Base-by-base conservation (phyloP, 805 yeast species). In the Nakazawaea populi region DNA sequence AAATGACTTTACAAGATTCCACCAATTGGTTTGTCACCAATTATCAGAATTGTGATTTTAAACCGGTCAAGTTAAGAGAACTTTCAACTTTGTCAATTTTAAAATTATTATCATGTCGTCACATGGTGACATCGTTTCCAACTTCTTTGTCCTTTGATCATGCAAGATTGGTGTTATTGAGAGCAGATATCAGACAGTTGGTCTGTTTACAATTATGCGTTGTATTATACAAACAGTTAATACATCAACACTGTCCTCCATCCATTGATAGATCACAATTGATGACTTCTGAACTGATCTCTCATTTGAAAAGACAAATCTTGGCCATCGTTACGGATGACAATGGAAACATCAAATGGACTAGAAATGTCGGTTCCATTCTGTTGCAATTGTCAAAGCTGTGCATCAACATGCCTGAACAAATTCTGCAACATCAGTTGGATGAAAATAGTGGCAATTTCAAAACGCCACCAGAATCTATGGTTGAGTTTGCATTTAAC, bases 291-390 rank as follows among this genome's bases (percentile, higher is more conserved):
- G 72, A 71, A 46, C 64, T 73, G 41, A 61, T 76, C 51, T 65
- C 69, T 48, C 71, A 66, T 46, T 72, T 89, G 50, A 89, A 85
- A 64, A 81, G 74, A 47, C 92, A 88, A 59, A 79, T 89, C 41
- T 69, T 87, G 49, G 85, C 91, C 34, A 85, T 89, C 44, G 89
- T 89, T 14, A 80, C 89, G 35, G 96, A 89, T 66, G 89, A 86
- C 53, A 86, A 84, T 59, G 96, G 96, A 1, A 87, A 87, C 63
- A 81, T 88, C 52, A 88, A 90, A 69, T 89, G 96, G 96, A 89
- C 96, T 0, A 79, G 88, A 61, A 89, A 89, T 65, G 79, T 88
- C 29, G 77, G 81, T 55, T 74, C 86, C 12, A 79, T 89, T 55
- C 79, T 92, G 4, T 73, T 89, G 53, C 95, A 85, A 62, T 61